Evolutionary conservation across 805 yeast species (phyloP).

Genomic region (Komagataella phaffii): DNA sequence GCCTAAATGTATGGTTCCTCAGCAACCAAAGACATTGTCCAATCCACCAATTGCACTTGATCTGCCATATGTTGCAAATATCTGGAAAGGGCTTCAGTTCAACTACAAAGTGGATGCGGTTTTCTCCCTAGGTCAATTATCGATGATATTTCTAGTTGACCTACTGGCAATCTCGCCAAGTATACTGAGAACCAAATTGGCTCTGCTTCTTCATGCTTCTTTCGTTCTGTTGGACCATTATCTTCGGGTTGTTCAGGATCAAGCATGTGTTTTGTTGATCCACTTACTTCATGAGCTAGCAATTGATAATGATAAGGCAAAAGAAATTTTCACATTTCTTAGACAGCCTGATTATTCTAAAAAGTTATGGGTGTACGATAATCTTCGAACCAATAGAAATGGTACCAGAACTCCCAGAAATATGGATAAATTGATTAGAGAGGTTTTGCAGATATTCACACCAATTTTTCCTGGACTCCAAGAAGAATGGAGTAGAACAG

Average conservation of each 20-base stretch:
- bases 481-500: constrained; percentile 72
- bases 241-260: constrained; percentile 68
- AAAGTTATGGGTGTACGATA: constrained; percentile 77
- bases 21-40: constrained; percentile 13
- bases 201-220: constrained; percentile 66
- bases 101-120: constrained; percentile 45
- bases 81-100: constrained; percentile 40
- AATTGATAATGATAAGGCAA: constrained; percentile 38
- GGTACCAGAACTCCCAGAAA: constrained; percentile 78
- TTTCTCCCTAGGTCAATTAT: constrained; percentile 78
- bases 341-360: constrained; percentile 35
- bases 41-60: constrained; percentile 22
- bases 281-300: constrained; percentile 58
- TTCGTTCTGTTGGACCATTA: constrained; percentile 84
- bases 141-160: constrained; percentile 77
- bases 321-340: constrained; percentile 41
- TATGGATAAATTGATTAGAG: constrained; percentile 66
- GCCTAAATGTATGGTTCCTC: constrained; percentile 73
- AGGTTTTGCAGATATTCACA: constrained; percentile 43
- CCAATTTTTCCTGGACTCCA: constrained; percentile 39
- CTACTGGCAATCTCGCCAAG: constrained; percentile 57
- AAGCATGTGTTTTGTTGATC: constrained; percentile 64
- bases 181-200: constrained; percentile 42
- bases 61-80: constrained; percentile 68
- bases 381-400: constrained; percentile 56